Base-by-base conservation (phyloP, 2,329 filamentous ascomycete species). In the Cladobotryum mycophilum region DNA sequence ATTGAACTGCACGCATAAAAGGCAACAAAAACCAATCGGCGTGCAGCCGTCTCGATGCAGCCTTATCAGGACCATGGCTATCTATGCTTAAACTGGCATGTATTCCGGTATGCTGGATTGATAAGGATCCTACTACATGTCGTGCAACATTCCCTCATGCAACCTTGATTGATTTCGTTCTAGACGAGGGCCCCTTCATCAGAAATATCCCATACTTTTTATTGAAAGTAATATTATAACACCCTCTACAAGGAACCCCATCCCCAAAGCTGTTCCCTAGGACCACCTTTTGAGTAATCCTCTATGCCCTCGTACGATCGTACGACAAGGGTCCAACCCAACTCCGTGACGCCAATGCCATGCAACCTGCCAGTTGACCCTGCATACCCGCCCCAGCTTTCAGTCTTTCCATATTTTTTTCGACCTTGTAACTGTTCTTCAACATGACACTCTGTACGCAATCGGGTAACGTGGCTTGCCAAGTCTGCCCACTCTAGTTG, bases 261-360 rank as follows among this genome's bases (percentile, higher is more conserved):
- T 48, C 49, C 41, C 43, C 50, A 48, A 45, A 37, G 35, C 17
- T 52, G 36, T 45, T 48, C 42, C 33, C 13, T 33, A 52, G 45
- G 50, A 44, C 45, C 50, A 45, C 36, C 11, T 42, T 42, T 22
- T 14, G 15, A 18, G 15, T 22, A 18, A 6, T 34, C 43, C 17
- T 38, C 44, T 40, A 48, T 53, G 51, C 51, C 51, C 51, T 53
- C 51, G 47, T 51, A 48, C 52, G 35, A 44, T 40, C 20, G 36
- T 40, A 47, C 46, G 46, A 48, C 37, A 41, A 40, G 44, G 52
- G 47, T 51, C 60, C 66, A 51, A 53, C 65, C 38, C 65, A 70
- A 70, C 68, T 67, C 68, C 68, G 61, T 68, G 66, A 70, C 67
- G 68, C 68, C 68, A 62, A 65, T 68, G 63, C 64, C 63, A 70